Evolutionary conservation across 176 grass and related monocot genomes (phyloP), one percentile per base, ranked within the genome.

Genomic region (Thalia dealbata): DNA sequence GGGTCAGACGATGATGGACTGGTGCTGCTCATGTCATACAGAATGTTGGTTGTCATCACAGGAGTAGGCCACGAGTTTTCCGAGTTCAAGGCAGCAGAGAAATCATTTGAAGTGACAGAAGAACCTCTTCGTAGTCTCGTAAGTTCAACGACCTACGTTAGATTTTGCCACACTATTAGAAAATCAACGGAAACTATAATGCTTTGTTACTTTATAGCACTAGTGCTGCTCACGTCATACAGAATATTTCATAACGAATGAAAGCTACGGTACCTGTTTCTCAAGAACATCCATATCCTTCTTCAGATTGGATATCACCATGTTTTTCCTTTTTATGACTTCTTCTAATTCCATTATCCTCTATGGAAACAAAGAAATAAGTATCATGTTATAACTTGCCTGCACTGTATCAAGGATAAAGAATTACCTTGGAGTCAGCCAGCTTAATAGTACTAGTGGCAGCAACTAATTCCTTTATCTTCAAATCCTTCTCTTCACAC

Each of bases 221-320:
- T 4, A 38, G 32, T 38, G 32, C 32, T 38, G 32, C 1, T 38
- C 32, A 38, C 1, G 32, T 38, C 32, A 38, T 38, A 2, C 32
- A 38, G 32, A 38, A 38, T 38, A n/a, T 69, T 51, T 45, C 14
- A 70, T n/a, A 28, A 64, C 10, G 0, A 41, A 5, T 7, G 27
- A 19, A 67, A 52, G n/a, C 22, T 29, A 16, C 12, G 48, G 73
- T 89, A 92, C 86, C 84, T 89, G 87, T 73, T 89, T 84, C 72
- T 92, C 84, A 38, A 96, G 55, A 80, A 79, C 38, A 77, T 50
- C 43, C 80, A 88, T 88, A 50, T 96, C 86, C 75, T 96, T 96
- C 81, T 90, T 92, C 73, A 96, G 32, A 86, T 96, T 90, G 44
- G 87, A 88, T 56, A 96, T 86, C 14, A 96, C 83, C 75, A 86